Conservation (phyloP, 345 rosid genomes). For the Citropsis articulata region DNA sequence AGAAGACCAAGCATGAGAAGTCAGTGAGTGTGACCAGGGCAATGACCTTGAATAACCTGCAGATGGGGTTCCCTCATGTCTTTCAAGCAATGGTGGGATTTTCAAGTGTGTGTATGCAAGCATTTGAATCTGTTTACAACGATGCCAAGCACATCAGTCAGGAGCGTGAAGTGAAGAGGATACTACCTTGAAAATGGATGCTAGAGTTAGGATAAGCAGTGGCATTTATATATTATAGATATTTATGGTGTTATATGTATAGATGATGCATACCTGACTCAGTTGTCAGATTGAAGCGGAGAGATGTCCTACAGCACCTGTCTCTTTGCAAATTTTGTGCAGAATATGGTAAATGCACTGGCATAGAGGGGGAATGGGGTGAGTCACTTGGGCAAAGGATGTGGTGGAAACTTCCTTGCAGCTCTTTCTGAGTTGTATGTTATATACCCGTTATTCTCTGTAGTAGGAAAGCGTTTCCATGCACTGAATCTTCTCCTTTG, state of each 20-base stretch:
- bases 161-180: conserved; percentile 51
- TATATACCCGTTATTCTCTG: not conserved
- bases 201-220: not conserved
- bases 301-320: not conserved
- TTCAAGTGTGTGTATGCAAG: conserved; percentile 90
- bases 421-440: conserved; percentile 13
- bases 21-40: conserved; percentile 67
- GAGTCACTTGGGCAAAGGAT: not conserved
- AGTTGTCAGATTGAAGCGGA: conserved; percentile 6
- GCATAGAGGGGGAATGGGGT: not conserved
- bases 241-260: conserved; percentile 10
- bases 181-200: conserved; percentile 34
- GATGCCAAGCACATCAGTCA: conserved; percentile 51
- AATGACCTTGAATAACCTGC: conserved; percentile 81
- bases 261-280: conserved; percentile 17
- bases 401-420: not conserved
- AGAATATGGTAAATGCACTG: not conserved
- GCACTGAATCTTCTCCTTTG: not conserved
- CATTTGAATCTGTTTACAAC: conserved; percentile 76
- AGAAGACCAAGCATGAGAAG: conserved; percentile 78
- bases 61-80: conserved; percentile 91
- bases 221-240: not conserved
- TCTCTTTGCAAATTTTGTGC: conserved; percentile 7
- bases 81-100: conserved; percentile 91
- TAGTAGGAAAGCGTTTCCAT: conserved; percentile 1